phyloP scores from a whole-genome alignment of 768 basidiomycete genomes.

The Boletus subcaerulescens region DNA sequence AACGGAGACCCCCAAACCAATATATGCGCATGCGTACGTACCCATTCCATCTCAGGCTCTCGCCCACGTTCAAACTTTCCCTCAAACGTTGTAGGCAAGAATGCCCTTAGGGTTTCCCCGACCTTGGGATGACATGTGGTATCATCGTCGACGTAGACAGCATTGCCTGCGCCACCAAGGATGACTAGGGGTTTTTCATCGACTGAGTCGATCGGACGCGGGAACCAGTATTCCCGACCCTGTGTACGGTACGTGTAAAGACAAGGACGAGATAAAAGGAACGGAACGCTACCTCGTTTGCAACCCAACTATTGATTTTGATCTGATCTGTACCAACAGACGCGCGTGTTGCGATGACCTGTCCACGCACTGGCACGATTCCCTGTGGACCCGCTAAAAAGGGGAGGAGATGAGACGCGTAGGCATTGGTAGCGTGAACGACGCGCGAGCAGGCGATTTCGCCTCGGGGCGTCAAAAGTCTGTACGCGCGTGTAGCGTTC shows the following conservation, averaged over 20 bases:
- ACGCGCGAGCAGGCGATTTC: slow-evolving; percentile 56
- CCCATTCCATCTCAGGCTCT: slow-evolving; percentile 84
- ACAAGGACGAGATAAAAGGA: background rate
- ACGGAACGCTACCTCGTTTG: slow-evolving; percentile 29
- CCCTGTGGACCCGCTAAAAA: slow-evolving; percentile 50
- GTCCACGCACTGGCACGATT: slow-evolving; percentile 72
- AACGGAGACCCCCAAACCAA: background rate
- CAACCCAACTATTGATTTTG: slow-evolving; percentile 46
- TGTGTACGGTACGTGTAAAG: slow-evolving; percentile 7
- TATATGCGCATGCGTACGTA: slow-evolving; percentile 21
- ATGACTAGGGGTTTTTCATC: slow-evolving; percentile 56
- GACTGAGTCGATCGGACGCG: slow-evolving; percentile 44
- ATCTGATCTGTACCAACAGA: slow-evolving; percentile 38
- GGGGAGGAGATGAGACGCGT: slow-evolving; percentile 75
- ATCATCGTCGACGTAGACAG: slow-evolving; percentile 54
- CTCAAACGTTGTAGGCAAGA: slow-evolving; percentile 58
- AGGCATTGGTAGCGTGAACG: slow-evolving; percentile 86
- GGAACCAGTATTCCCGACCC: slow-evolving; percentile 79
- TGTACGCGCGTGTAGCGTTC: slow-evolving; percentile 2
- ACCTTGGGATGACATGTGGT: slow-evolving; percentile 46
- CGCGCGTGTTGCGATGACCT: slow-evolving; percentile 52
- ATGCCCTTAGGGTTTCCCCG: slow-evolving; percentile 49
- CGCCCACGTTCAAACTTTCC: slow-evolving; percentile 44
- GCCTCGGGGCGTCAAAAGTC: slow-evolving; percentile 60
- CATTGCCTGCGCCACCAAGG: slow-evolving; percentile 65